Conservation (phyloP, 2,329 filamentous ascomycete genomes). For the Sordariomycetes sp. region DNA sequence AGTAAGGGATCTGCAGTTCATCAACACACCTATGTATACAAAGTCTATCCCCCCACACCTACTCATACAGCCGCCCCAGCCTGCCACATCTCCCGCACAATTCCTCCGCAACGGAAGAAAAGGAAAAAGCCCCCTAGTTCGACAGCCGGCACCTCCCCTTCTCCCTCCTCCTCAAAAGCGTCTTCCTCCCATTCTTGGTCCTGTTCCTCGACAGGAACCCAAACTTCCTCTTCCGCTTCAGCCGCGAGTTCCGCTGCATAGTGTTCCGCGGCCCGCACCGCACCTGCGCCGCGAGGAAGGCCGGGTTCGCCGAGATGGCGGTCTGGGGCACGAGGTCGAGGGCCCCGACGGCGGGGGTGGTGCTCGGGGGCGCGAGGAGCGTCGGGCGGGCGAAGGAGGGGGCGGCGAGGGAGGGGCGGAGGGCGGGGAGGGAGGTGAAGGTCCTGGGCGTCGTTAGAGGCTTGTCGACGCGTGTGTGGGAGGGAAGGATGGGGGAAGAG, state of each 20-base stretch:
- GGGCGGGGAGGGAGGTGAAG: slow-evolving; percentile 33
- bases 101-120: not conserved
- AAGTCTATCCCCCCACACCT: not conserved
- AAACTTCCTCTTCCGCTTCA: slow-evolving; percentile 45
- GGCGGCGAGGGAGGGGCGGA: slow-evolving; percentile 29
- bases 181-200: slow-evolving; percentile 37
- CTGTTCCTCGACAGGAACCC: slow-evolving; percentile 40
- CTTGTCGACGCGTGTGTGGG: not conserved
- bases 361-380: slow-evolving; percentile 11
- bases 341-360: slow-evolving; percentile 8
- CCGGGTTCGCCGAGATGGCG: slow-evolving; percentile 37
- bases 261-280: slow-evolving; percentile 46
- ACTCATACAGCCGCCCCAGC: not conserved
- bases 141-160: slow-evolving; percentile 36
- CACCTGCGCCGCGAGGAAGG: slow-evolving; percentile 34
- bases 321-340: slow-evolving; percentile 30
- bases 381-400: slow-evolving; percentile 16
- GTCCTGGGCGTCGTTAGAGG: slow-evolving; percentile 16
- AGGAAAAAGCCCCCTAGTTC: slow-evolving; percentile 9
- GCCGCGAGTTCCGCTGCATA: slow-evolving; percentile 37
- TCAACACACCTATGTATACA: not conserved
- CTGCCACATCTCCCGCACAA: not conserved
- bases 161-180: slow-evolving; percentile 32
- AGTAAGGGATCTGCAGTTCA: not conserved
- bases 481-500: not conserved